phyloP scores from a whole-genome alignment of 1,284 basidiomycete genomes.

The Heliocybe sulcata region DNA sequence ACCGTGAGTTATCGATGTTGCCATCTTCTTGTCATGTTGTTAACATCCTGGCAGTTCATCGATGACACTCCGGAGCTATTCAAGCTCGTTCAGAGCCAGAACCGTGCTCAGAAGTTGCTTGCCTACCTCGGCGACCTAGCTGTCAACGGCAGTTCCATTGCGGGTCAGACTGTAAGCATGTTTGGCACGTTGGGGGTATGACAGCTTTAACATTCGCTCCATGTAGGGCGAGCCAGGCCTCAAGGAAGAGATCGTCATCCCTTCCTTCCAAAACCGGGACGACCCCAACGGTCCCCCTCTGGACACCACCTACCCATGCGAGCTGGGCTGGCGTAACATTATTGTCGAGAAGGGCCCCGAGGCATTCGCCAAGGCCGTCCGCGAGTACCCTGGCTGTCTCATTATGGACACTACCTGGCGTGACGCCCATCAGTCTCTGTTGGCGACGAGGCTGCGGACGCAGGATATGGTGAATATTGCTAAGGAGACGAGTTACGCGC shows the following conservation, averaged over 20 bases:
- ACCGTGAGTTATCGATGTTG: constrained; percentile 48
- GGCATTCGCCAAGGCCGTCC: constrained; percentile 97
- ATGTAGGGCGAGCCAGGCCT: constrained; percentile 85
- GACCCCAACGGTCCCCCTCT: constrained; percentile 70
- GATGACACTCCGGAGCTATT: constrained; percentile 99
- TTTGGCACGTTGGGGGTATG: not conserved
- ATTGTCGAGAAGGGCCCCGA: constrained; percentile 98
- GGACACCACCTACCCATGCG: constrained; percentile 81
- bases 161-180: constrained; percentile 63
- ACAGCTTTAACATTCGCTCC: constrained; percentile 1
- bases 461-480: constrained; percentile 99
- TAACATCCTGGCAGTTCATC: constrained; percentile 66
- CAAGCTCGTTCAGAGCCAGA: constrained; percentile 96
- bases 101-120: constrained; percentile 96
- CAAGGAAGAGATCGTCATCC: constrained; percentile 84
- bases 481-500: constrained; percentile 92
- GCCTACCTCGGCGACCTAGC: constrained; percentile 97
- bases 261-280: constrained; percentile 73
- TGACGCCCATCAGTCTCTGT: constrained; percentile 96
- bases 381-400: constrained; percentile 90
- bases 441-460: constrained; percentile 95
- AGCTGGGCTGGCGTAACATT: constrained; percentile 96
- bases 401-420: constrained; percentile 99
- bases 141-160: constrained; percentile 98
- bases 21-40: constrained; percentile 3